Evolutionary conservation across 2,329 filamentous ascomycete species (phyloP), one percentile per base, ranked within the genome.

Genomic region (Alternaria arborescens): DNA sequence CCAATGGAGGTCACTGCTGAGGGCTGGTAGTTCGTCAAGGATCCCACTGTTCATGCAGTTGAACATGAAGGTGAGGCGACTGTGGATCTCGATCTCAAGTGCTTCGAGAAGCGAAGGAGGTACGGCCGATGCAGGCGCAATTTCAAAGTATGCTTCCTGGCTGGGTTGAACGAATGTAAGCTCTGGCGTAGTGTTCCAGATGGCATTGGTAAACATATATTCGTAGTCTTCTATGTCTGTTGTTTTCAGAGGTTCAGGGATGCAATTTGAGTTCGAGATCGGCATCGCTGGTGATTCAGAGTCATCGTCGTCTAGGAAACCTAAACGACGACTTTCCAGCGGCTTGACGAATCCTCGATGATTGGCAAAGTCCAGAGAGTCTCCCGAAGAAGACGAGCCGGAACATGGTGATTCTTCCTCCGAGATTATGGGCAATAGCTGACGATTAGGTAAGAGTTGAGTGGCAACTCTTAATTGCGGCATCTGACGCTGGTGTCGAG

Each of bases 271-370:
- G 34, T 14, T 11, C 32, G 5, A 22, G 8, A 11, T n/a, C 6
- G 30, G 41, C n/a, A 11, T 22, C 42, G 34, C 12, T 10, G 42
- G 22, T 12, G 18, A 32, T 16, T 32, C 41, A 22, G 24, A 11
- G 12, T 12, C 41, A 28, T 53, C 52, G 6, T 59, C 44, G 24
- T 36, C 28, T 11, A 58, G 48, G 18, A 66, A 61, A 20, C 52
- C 32, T 16, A 30, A 6, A 32, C 58, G 48, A 20, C 55, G 63
- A 18, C 8, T 30, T 5, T 42, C 30, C 2, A 59, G 32, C 11
- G 57, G 34, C 20, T 44, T 48, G 14, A 58, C 50, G 18, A 56
- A 48, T 6, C 40, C 24, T 20, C 44, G 48, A 7, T 43, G 46
- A n/a, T 44, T 28, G 2, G 52, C 40, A 26, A 65, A 60, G 16